Evolutionary conservation across 129 eudicot genomes (phyloP).

Genomic region (Flaveria sonorensis): DNA sequence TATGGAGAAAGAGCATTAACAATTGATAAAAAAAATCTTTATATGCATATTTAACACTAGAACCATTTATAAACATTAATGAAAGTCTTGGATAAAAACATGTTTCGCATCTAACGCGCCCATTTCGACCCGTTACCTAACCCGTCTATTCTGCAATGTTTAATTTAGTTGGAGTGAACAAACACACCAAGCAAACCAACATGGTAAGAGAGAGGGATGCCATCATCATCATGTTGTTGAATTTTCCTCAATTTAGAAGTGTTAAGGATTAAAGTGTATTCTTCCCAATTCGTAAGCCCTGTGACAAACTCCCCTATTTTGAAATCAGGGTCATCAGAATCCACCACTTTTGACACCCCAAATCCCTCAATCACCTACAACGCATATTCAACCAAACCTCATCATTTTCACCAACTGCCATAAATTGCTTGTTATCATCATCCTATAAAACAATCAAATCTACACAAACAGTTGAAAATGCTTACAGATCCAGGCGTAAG

Average conservation of each 20-base stretch:
- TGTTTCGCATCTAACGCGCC: too few relatives aligned
- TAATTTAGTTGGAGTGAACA: too few relatives aligned
- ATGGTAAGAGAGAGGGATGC: slow-evolving; percentile 71
- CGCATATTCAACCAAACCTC: too few relatives aligned
- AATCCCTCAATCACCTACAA: slow-evolving; percentile 73
- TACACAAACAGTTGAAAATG: too few relatives aligned
- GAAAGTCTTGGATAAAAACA: background rate
- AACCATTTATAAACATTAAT: background rate
- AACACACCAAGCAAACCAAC: slow-evolving; percentile 82
- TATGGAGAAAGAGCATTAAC: too few relatives aligned
- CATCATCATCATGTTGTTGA: slow-evolving; percentile 14
- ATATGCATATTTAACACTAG: too few relatives aligned
- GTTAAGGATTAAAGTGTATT: slow-evolving; percentile 59
- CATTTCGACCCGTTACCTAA: too few relatives aligned
- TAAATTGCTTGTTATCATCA: too few relatives aligned
- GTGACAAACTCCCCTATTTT: slow-evolving; percentile 67
- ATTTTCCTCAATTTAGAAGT: slow-evolving; percentile 59
- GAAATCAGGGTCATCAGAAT: slow-evolving; percentile 70
- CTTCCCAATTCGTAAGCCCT: slow-evolving; percentile 87
- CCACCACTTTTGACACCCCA: slow-evolving; percentile 78
- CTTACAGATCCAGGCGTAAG: slow-evolving; percentile 63
- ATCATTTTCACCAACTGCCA: too few relatives aligned
- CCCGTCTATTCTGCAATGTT: too few relatives aligned
- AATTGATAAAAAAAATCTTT: too few relatives aligned
- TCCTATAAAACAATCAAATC: too few relatives aligned